Base-by-base conservation (phyloP, 768 basidiomycete genomes). In the Filobasidium floriforme region DNA sequence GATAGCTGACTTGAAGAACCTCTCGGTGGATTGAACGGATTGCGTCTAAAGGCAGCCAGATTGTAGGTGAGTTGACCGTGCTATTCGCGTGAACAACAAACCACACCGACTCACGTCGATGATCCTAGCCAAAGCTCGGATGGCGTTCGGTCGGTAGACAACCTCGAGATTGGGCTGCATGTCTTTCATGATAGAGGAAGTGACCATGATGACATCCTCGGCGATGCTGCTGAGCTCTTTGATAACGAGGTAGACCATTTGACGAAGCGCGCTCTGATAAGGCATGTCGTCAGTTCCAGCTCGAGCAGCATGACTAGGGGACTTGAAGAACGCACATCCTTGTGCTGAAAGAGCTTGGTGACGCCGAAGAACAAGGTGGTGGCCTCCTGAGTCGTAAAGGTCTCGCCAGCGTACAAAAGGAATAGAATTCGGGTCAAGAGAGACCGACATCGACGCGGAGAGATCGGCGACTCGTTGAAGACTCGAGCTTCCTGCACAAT, bases 101-200 rank as follows among this genome's bases (percentile, higher is more conserved):
- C 2, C 37, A 11, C 61, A 37, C 12, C 44, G 46, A 85, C 92
- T 77, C 79, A 97, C 96, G 78, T 99, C 96, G 73, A 97, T 94
- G 77, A 99, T 93, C 69, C 92, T 85, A 79, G 92, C 92, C 7
- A 99, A 82, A 7, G 94, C 93, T 70, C 96, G 87, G 72, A 98
- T 99, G 18, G 96, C 89, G 79, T 99, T 99, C 40, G 96, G 90
- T 63, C 96, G 85, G 80, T 99, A 99, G 68, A 99, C 92, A 73
- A 98, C 94, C 80, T 99, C 96, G 59, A 92, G 88, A 77, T 96
- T 97, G 63, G 93, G 89, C 75, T 99, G 96, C 92, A 98, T 99
- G 76, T 99, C 96, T 82, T 98, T 98, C 93, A 96, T 96, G 79
- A 99, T 97, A 74, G 92, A 96, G 78, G 88, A 90, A 11, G 96